Percentiles rank a stretch among this genome's conserved stretches.
Evolutionary conservation across 805 yeast species (phyloP).

Genomic region (Metschnikowia lochheadii): DNA sequence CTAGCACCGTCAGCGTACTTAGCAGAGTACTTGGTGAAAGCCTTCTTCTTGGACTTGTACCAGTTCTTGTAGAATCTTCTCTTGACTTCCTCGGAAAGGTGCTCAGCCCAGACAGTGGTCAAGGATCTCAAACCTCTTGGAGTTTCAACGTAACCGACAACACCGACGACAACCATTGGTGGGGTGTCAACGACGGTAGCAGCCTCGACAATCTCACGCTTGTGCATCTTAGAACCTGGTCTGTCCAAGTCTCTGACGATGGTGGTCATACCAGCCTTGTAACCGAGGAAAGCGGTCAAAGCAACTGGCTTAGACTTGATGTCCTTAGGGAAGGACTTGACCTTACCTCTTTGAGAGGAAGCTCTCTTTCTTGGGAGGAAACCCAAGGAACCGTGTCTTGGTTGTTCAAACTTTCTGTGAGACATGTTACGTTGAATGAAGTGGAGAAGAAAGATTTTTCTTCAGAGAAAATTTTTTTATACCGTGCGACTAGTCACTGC

Average conservation of each 20-base stretch:
- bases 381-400: constrained; percentile 99
- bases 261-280: constrained; percentile 99
- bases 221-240: constrained; percentile 99
- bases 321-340: constrained; percentile 99
- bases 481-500: constrained; percentile 1
- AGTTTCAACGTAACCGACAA: constrained; percentile 99
- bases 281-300: constrained; percentile 99
- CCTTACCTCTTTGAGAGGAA: constrained; percentile 96
- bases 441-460: constrained; percentile 18
- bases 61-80: constrained; percentile 99
- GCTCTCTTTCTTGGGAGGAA: constrained; percentile 99
- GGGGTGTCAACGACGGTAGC: constrained; percentile 99
- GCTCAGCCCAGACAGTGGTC: constrained; percentile 99
- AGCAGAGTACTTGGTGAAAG: constrained; percentile 99
- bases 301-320: constrained; percentile 97
- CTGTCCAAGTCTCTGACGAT: constrained; percentile 99
- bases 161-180: constrained; percentile 98
- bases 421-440: constrained; percentile 58
- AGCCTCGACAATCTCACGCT: constrained; percentile 99
- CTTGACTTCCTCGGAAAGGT: constrained; percentile 97
- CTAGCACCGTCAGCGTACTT: constrained; percentile 92
- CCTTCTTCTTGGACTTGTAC: constrained; percentile 99
- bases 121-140: constrained; percentile 99
- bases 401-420: constrained; percentile 99
- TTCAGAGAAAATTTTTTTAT: constrained; percentile 5